These are phyloP conservation scores for Azolla pinnata DNA, from an alignment of 75 land plant species.

Conservation along the genomic window DNA sequence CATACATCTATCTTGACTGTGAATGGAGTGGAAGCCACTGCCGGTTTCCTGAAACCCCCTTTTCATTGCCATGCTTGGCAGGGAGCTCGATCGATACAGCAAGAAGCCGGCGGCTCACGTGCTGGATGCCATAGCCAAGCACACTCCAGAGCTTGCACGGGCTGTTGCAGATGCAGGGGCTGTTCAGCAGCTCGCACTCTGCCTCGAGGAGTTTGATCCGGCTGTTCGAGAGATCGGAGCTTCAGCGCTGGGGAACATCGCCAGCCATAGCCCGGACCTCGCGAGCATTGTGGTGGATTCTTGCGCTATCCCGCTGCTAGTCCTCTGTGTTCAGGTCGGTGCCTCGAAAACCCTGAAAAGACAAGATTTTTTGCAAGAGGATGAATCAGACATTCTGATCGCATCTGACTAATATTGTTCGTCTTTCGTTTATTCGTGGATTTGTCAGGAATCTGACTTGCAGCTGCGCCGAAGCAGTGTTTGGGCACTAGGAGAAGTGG, in stretches of 20 bases:
- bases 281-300: conserved; percentile 18
- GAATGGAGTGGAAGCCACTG: too few relatives aligned
- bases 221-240: conserved; percentile 29
- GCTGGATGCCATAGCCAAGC: conserved; percentile 23
- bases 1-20: too few relatives aligned
- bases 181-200: conserved; percentile 9
- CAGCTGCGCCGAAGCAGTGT: conserved; percentile 12
- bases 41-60: too few relatives aligned
- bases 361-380: neutral
- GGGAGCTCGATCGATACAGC: conserved; percentile 19
- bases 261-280: conserved; percentile 19
- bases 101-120: conserved; percentile 21
- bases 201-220: conserved; percentile 26
- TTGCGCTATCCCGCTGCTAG: conserved; percentile 16
- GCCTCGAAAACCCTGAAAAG: neutral
- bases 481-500: conserved; percentile 16
- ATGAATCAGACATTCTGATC: neutral
- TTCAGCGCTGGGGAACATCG: conserved; percentile 21
- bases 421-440: neutral
- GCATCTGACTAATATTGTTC: neutral
- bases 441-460: conserved; percentile 18
- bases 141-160: conserved; percentile 20
- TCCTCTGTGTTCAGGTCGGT: conserved; percentile 20
- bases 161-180: conserved; percentile 22
- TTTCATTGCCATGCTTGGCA: too few relatives aligned